phyloP scores from a whole-genome alignment of 345 rosid genomes.

The Gossypioides kirkii region DNA sequence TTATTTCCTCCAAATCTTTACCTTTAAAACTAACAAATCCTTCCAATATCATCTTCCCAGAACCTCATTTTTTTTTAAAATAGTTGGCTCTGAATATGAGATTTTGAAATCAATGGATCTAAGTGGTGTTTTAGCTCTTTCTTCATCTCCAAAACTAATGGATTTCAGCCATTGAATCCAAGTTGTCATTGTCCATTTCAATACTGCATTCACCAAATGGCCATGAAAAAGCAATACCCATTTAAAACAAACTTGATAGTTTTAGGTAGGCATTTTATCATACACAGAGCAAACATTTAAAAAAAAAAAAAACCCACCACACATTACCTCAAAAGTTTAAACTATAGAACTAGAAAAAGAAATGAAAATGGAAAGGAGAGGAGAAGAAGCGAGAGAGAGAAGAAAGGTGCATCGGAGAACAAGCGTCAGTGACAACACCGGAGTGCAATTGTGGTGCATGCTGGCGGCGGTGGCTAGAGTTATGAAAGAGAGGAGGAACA shows the following conservation, averaged over 20 bases:
- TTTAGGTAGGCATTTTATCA: background rate
- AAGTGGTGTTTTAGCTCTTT: conserved; percentile 35
- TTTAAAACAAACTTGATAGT: conserved; percentile 17
- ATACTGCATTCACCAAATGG: conserved; percentile 43
- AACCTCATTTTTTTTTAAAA: conserved; percentile 50
- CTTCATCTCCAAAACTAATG: conserved; percentile 63
- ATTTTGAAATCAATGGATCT: conserved; percentile 30
- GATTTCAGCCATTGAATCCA: conserved; percentile 77
- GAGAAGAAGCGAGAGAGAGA: too few relatives aligned
- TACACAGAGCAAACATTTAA: background rate
- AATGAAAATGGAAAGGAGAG: background rate
- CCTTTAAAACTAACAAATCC: conserved; percentile 75
- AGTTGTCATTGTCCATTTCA: conserved; percentile 44
- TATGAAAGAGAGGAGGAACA: too few relatives aligned
- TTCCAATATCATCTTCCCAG: conserved; percentile 65
- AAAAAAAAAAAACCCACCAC: background rate
- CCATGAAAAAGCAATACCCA: conserved; percentile 62
- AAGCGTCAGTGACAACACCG: accelerated
- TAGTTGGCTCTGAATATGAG: conserved; percentile 45
- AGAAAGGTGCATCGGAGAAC: too few relatives aligned
- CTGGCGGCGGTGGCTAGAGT: too few relatives aligned
- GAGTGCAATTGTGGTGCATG: too few relatives aligned
- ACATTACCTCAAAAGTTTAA: conserved; percentile 35
- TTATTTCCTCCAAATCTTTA: conserved; percentile 43
- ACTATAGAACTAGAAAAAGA: background rate